A percentile compares a stretch with the other conserved stretches of the same genome.
Evolutionary conservation across 768 basidiomycete genomes (phyloP).

Genomic region (Leccinellum rugosiceps): DNA sequence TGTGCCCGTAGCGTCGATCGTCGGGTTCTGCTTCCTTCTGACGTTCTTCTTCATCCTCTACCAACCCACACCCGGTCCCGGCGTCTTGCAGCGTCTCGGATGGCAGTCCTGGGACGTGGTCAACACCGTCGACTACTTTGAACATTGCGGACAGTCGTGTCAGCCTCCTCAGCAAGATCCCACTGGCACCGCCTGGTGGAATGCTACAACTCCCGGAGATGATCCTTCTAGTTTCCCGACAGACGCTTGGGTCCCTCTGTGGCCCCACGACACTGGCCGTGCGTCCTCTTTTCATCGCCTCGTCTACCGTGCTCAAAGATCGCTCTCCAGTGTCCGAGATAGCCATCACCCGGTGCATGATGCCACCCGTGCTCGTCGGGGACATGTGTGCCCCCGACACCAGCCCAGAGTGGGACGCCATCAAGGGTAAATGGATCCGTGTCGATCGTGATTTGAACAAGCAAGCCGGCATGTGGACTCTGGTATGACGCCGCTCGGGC

Average conservation of each 20-base stretch:
- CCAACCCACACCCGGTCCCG: slow-evolving; percentile 73
- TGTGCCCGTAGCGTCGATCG: slow-evolving; percentile 55
- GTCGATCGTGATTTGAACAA: slow-evolving; percentile 78
- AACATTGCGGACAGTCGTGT: neutral
- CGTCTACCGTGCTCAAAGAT: neutral
- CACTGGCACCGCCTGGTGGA: slow-evolving; percentile 13
- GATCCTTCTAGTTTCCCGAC: slow-evolving; percentile 71
- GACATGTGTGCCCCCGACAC: slow-evolving; percentile 68
- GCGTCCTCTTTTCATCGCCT: neutral
- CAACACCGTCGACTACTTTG: slow-evolving; percentile 22
- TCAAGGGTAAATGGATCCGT: slow-evolving; percentile 86
- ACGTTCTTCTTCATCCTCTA: slow-evolving; percentile 78
- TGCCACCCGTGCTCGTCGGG: slow-evolving; percentile 54
- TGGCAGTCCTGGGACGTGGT: slow-evolving; percentile 89
- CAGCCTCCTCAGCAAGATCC: neutral
- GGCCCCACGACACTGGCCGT: slow-evolving; percentile 30
- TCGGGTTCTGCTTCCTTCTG: slow-evolving; percentile 70
- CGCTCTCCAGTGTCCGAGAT: slow-evolving; percentile 73
- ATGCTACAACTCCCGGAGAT: slow-evolving; percentile 20
- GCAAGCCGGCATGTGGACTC: slow-evolving; percentile 55
- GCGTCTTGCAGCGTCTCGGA: slow-evolving; percentile 66
- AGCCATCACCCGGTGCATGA: slow-evolving; percentile 60
- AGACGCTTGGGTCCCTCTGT: slow-evolving; percentile 45
- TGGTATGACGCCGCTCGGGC: slow-evolving; percentile 42
- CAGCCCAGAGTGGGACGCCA: slow-evolving; percentile 68